These are phyloP conservation scores for Zoysia japonica DNA, from an alignment of 176 grass and related monocot genomes.

Conservation along the genomic window DNA sequence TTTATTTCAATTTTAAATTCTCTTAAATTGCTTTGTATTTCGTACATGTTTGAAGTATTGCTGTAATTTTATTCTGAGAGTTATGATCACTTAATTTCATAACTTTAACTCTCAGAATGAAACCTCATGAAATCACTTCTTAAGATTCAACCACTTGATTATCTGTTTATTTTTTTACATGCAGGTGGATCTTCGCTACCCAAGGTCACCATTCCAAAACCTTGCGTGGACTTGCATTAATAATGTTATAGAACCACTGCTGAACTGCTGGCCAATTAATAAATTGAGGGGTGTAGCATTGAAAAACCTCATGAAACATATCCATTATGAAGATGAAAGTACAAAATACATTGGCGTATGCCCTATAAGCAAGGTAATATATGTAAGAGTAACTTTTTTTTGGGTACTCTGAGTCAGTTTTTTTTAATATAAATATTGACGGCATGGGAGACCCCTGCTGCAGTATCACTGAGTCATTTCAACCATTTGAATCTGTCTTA, in stretches of 20 bases:
- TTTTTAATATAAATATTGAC: no score
- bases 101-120: no score
- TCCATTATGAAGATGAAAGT: slow-evolving; percentile 71
- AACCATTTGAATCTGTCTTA: background rate
- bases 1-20: background rate
- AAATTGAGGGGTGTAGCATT: slow-evolving; percentile 54
- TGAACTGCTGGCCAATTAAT: slow-evolving; percentile 58
- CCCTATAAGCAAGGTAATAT: slow-evolving; percentile 64
- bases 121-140: no score
- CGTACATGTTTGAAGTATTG: no score
- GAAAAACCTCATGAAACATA: slow-evolving; percentile 59
- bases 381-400: background rate
- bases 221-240: slow-evolving; percentile 56
- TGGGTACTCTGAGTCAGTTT: no score
- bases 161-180: background rate
- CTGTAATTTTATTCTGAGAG: no score
- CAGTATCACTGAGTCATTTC: background rate
- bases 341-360: slow-evolving; percentile 56
- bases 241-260: slow-evolving; percentile 60
- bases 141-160: background rate
- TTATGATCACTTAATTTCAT: no score
- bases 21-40: background rate
- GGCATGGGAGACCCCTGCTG: no score
- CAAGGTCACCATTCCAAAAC: slow-evolving; percentile 54
- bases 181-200: slow-evolving; percentile 72